Evolutionary conservation across 2,329 filamentous ascomycete genomes (phyloP).

Genomic region (Rhexocercosporidium sp.): DNA sequence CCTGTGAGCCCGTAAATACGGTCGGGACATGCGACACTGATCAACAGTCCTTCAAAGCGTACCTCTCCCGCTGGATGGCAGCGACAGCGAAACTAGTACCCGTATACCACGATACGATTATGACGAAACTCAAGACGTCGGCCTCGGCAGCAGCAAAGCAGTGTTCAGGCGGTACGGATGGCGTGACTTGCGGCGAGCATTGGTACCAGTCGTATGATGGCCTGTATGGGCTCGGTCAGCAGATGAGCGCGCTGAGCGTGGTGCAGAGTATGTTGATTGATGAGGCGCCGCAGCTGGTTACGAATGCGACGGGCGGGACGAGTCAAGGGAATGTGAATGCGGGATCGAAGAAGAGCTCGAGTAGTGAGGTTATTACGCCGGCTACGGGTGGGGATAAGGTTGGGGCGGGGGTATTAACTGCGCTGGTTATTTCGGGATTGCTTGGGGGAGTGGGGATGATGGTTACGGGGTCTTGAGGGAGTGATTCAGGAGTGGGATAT

Average conservation of each 20-base stretch:
- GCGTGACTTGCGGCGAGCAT: constrained; percentile 63
- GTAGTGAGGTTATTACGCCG: constrained; percentile 22
- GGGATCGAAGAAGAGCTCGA: constrained; percentile 22
- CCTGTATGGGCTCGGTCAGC: constrained; percentile 67
- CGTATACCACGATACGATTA: constrained; percentile 57
- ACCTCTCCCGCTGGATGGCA: constrained; percentile 65
- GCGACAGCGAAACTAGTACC: constrained; percentile 67
- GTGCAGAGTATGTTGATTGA: constrained; percentile 50
- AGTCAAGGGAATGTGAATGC: constrained; percentile 35
- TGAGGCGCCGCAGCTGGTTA: constrained; percentile 40
- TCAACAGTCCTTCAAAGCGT: constrained; percentile 68
- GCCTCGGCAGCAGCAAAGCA: constrained; percentile 59
- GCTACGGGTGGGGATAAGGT: constrained; percentile 46
- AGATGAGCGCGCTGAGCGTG: constrained; percentile 72
- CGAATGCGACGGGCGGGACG: constrained; percentile 46
- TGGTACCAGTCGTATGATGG: constrained; percentile 63
- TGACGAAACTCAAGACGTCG: constrained; percentile 59
- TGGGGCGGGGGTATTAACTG: constrained; percentile 49
- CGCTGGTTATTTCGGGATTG: constrained; percentile 30
- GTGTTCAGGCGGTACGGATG: constrained; percentile 62
- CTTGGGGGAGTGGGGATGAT: constrained; percentile 25
- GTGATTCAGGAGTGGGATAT: not conserved
- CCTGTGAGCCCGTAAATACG: constrained; percentile 56
- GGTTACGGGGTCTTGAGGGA: constrained; percentile 10
- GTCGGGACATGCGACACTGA: constrained; percentile 64